A percentile compares a stretch with the other conserved stretches of the same genome.
phyloP scores from a whole-genome alignment of 2,329 filamentous ascomycete genomes.

The Magnaporthales sp. region DNA sequence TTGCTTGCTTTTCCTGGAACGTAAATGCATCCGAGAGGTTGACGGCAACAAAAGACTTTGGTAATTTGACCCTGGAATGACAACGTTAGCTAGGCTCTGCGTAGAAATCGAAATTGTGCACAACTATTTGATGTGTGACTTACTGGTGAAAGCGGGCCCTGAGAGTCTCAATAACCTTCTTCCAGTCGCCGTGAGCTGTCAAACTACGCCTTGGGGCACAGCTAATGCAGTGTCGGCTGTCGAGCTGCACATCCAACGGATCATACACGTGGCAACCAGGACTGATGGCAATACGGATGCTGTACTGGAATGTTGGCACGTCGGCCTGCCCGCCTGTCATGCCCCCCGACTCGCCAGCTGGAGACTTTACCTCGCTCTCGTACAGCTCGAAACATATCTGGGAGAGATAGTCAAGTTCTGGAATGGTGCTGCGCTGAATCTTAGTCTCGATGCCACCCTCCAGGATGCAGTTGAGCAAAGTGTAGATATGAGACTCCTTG shows the following conservation, averaged over 20 bases:
- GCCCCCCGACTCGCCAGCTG: not conserved
- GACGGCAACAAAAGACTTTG: constrained; percentile 57
- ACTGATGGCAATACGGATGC: constrained; percentile 90
- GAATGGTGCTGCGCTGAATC: constrained; percentile 89
- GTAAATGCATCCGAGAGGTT: constrained; percentile 56
- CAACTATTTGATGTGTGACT: constrained; percentile 23
- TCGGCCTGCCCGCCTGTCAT: constrained; percentile 39
- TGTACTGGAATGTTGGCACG: constrained; percentile 75
- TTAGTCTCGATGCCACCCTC: constrained; percentile 96
- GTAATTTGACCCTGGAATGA: constrained; percentile 48
- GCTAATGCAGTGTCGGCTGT: constrained; percentile 93
- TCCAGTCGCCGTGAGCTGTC: constrained; percentile 90
- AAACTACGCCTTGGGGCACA: constrained; percentile 84
- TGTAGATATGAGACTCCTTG: constrained; percentile 98
- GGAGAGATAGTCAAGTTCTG: constrained; percentile 92
- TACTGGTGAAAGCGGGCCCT: constrained; percentile 92
- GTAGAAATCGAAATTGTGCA: not conserved
- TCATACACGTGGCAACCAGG: constrained; percentile 96
- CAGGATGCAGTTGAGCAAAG: constrained; percentile 91
- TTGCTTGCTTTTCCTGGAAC: constrained; percentile 46
- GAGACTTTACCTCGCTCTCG: constrained; percentile 69
- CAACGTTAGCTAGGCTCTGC: not conserved
- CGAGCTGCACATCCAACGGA: constrained; percentile 89
- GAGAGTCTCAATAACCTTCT: constrained; percentile 90
- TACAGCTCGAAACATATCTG: constrained; percentile 98